These are phyloP conservation scores for Carex parvula DNA, from an alignment of 176 grass and related monocot genomes.

Conservation along the genomic window DNA sequence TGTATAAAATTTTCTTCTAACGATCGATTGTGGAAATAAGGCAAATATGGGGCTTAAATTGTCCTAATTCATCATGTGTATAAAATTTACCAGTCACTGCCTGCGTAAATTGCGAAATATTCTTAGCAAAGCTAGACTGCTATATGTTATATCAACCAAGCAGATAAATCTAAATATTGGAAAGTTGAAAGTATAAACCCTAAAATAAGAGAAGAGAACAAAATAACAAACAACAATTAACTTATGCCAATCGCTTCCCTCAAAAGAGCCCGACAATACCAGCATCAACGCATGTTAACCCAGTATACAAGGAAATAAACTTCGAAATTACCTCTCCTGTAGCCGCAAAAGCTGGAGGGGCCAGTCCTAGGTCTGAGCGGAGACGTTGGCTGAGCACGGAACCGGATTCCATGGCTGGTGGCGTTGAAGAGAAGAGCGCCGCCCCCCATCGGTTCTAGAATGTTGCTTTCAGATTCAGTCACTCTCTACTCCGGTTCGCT, in stretches of 20 bases:
- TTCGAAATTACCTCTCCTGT: slow-evolving; percentile 2
- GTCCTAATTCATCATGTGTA: background rate
- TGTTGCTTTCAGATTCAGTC: background rate
- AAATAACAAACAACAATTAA: background rate
- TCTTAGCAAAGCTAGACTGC: background rate
- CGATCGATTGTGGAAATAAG: background rate
- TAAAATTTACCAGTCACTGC: background rate
- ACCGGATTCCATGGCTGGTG: background rate
- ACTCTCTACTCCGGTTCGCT: background rate
- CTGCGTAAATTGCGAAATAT: background rate
- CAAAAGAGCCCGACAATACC: background rate
- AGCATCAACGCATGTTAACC: background rate
- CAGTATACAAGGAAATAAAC: background rate
- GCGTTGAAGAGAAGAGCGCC: slow-evolving; percentile 1
- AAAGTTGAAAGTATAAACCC: background rate
- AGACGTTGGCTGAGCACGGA: background rate
- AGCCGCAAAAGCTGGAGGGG: background rate
- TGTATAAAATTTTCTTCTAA: too few species aligned
- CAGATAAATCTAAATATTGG: background rate
- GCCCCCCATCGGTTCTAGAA: background rate
- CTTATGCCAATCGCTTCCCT: background rate
- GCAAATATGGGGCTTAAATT: background rate
- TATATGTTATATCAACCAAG: background rate
- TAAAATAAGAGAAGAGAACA: background rate
- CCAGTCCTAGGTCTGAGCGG: background rate